phyloP scores from a whole-genome alignment of 2,329 filamentous ascomycete genomes.

The Phialemonium atrogriseum region DNA sequence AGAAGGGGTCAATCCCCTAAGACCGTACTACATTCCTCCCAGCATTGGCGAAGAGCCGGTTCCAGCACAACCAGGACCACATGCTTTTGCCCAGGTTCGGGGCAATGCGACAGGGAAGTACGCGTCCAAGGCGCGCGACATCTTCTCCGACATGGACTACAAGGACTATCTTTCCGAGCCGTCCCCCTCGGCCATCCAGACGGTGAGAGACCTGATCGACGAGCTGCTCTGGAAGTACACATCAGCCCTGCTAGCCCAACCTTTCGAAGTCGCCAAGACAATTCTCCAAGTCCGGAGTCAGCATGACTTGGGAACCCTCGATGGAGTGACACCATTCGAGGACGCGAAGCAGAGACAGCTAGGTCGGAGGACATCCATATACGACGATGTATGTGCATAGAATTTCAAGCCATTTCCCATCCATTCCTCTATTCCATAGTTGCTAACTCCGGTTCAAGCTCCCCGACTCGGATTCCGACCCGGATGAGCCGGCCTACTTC shows the following conservation, averaged over 20 bases:
- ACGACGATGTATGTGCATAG: slow-evolving; percentile 18
- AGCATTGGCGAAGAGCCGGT: slow-evolving; percentile 37
- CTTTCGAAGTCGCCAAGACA: slow-evolving; percentile 94
- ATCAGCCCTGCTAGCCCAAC: slow-evolving; percentile 81
- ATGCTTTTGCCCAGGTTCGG: slow-evolving; percentile 30
- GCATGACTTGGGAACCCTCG: slow-evolving; percentile 34
- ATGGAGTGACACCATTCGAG: slow-evolving; percentile 17
- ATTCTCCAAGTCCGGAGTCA: slow-evolving; percentile 70
- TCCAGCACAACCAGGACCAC: slow-evolving; percentile 28
- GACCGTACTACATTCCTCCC: slow-evolving; percentile 61
- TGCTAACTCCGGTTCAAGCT: slow-evolving; percentile 16
- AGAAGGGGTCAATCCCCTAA: slow-evolving; percentile 52
- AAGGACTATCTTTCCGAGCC: slow-evolving; percentile 74
- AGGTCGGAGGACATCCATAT: slow-evolving; percentile 12
- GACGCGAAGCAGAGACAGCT: slow-evolving; percentile 18
- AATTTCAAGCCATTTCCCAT: slow-evolving; percentile 4
- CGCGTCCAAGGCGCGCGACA: slow-evolving; percentile 65
- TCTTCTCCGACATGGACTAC: slow-evolving; percentile 87
- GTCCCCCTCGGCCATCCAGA: slow-evolving; percentile 66
- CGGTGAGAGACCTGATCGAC: slow-evolving; percentile 69
- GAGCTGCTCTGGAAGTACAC: slow-evolving; percentile 88
- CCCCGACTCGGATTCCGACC: slow-evolving; percentile 60
- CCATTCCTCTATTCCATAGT: slow-evolving; percentile 1
- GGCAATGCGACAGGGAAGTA: slow-evolving; percentile 37
- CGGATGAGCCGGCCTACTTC: slow-evolving; percentile 79